Evolutionary conservation across 2,329 filamentous ascomycete genomes (phyloP).

Genomic region (Monosporascus sp.): DNA sequence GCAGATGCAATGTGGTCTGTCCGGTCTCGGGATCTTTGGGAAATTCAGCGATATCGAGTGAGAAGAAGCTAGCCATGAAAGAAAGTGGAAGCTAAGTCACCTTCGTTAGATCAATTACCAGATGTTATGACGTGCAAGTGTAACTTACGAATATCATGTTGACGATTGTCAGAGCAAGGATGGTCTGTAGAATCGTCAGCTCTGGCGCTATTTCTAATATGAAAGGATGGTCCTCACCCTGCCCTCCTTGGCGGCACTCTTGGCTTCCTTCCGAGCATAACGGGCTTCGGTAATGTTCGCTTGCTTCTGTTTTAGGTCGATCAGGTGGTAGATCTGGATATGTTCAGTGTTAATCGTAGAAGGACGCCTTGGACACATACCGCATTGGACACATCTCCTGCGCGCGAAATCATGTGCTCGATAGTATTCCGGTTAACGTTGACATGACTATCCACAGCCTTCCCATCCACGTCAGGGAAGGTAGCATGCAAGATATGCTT

Average conservation of each 20-base stretch:
- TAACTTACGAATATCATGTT: not conserved
- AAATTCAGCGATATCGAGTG: not conserved
- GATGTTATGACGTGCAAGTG: not conserved
- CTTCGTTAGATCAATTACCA: too few relatives aligned
- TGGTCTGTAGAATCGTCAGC: not conserved
- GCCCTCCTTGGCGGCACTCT: not conserved
- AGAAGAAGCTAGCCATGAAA: not conserved
- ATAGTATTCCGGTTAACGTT: too few relatives aligned
- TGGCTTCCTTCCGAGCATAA: not conserved
- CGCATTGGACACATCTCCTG: not conserved
- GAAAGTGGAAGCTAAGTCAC: not conserved
- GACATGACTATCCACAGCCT: too few relatives aligned
- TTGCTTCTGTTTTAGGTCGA: slow-evolving; percentile 1
- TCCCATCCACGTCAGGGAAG: too few relatives aligned
- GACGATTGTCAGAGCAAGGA: not conserved
- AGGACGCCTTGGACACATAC: not conserved
- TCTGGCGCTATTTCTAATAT: not conserved
- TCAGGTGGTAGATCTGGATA: not conserved
- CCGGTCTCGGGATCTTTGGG: not conserved
- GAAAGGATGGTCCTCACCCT: not conserved
- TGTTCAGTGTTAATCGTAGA: not conserved
- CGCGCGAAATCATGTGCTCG: too few relatives aligned
- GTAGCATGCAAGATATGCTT: too few relatives aligned
- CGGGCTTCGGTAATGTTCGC: not conserved
- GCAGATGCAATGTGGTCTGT: too few relatives aligned